Evolutionary conservation across 805 yeast species (phyloP), one percentile per base, ranked within the genome.

Genomic region (Candida sanyiensis): DNA sequence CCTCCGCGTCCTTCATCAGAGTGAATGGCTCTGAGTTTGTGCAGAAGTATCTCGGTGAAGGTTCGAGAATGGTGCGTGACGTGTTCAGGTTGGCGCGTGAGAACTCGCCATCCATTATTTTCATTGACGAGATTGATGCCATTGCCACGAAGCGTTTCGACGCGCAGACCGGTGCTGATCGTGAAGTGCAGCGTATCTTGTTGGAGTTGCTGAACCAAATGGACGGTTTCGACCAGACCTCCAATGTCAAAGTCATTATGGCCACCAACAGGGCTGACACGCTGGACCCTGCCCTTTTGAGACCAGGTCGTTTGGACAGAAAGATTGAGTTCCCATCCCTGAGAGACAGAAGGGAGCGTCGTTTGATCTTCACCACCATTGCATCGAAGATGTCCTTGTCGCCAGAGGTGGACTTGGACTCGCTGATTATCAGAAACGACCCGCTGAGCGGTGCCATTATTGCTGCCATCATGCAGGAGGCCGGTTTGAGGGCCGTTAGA

Each of bases 191-290:
- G 69, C 86, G 99, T 70, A 93, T 90, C 50, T 72, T 93, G 63
- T 81, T 93, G 58, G 99, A 93, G 68, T 72, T 93, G 58, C 73
- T 93, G 56, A 93, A 94, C 55, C 99, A 93, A 68, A 93, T 93
- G 99, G 99, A 93, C 65, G 99, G 99, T 36, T 93, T 93, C 54
- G 99, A 93, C 59, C 98, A 93, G 68, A 69, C 83, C 2, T 78
- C 96, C 6, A 89, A 88, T 47, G 98, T 93, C 38, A 93, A 93
- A 69, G 97, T 93, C 26, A 93, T 93, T 48, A 93, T 93, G 99
- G 98, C 99, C 29, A 93, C 99, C 10, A 93, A 93, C 66, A 83
- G 99, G 68, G 96, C 96, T n/a, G 99, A 93, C 60, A 93, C 98
- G 2, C 75, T 93, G 52, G 99, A 93, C 65, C 99, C 99, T 5